phyloP scores from a whole-genome alignment of 306 rosid species.

The Erythrophleum fordii region DNA sequence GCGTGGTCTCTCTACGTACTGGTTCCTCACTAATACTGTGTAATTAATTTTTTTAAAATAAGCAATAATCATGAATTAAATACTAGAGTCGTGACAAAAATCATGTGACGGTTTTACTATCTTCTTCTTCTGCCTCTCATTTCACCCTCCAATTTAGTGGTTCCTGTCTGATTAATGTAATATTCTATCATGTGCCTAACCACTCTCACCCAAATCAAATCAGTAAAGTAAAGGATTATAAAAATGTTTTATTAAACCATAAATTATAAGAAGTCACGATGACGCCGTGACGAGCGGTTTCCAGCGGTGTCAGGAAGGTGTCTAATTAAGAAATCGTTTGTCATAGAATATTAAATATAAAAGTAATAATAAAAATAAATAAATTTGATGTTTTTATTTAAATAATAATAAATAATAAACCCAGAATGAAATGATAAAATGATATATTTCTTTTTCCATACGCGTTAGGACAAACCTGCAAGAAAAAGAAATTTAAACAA shows the following conservation, averaged over 20 bases:
- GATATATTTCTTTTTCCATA: too few relatives aligned
- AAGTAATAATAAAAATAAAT: too few relatives aligned
- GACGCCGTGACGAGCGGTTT: constrained; percentile 28
- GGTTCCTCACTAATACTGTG: too few relatives aligned
- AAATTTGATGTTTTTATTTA: too few relatives aligned
- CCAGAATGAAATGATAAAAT: too few relatives aligned
- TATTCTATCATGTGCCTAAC: not conserved
- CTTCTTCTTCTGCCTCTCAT: not conserved
- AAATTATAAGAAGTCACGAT: not conserved
- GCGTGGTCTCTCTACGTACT: too few relatives aligned
- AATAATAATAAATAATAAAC: too few relatives aligned
- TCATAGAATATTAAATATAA: too few relatives aligned
- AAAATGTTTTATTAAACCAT: not conserved
- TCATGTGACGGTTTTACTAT: not conserved
- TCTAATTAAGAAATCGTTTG: too few relatives aligned
- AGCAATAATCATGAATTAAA: not conserved
- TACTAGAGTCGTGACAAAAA: not conserved
- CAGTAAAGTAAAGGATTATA: too few relatives aligned
- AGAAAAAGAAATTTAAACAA: not conserved
- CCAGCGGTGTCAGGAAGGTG: not conserved
- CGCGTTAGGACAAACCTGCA: not conserved
- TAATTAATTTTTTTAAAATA: too few relatives aligned
- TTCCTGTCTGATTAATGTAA: not conserved
- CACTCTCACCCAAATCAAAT: not conserved
- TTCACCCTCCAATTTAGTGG: not conserved